These are phyloP conservation scores for Ceratobasidium sp. DNA, from an alignment of 1,284 basidiomycete species.

Conservation along the genomic window DNA sequence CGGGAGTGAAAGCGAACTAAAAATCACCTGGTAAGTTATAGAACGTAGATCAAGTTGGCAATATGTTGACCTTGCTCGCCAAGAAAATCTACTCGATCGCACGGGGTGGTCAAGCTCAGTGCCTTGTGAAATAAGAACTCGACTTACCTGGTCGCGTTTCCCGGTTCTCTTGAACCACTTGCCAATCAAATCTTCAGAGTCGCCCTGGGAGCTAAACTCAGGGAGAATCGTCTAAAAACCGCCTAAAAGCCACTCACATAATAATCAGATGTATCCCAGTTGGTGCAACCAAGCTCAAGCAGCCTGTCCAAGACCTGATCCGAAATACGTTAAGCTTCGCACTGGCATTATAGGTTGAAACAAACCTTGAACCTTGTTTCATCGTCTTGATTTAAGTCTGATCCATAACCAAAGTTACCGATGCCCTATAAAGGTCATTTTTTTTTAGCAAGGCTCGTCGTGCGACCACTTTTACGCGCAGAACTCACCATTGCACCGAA, in stretches of 20 bases:
- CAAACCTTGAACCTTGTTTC: slow-evolving; percentile 19
- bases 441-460: neutral
- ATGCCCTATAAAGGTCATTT: slow-evolving; percentile 23
- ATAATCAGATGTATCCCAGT: slow-evolving; percentile 30
- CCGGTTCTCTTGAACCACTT: slow-evolving; percentile 39
- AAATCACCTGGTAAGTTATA: no score
- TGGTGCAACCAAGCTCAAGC: slow-evolving; percentile 24
- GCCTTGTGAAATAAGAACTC: neutral
- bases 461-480: neutral
- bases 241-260: neutral
- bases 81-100: slow-evolving; percentile 57
- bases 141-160: slow-evolving; percentile 7
- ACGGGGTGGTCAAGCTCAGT: slow-evolving; percentile 45
- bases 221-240: neutral
- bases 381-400: slow-evolving; percentile 1
- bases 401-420: slow-evolving; percentile 4
- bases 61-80: slow-evolving; percentile 57
- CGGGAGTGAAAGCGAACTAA: slow-evolving; percentile 1
- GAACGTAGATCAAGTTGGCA: neutral
- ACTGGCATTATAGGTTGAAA: no score
- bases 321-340: no score
- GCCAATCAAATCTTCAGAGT: slow-evolving; percentile 37
- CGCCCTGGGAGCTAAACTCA: slow-evolving; percentile 18
- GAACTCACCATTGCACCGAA: slow-evolving; percentile 12
- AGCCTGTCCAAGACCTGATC: slow-evolving; percentile 35